Conservation (phyloP, 2,329 filamentous ascomycete genomes). For the Penicillium nordicum region DNA sequence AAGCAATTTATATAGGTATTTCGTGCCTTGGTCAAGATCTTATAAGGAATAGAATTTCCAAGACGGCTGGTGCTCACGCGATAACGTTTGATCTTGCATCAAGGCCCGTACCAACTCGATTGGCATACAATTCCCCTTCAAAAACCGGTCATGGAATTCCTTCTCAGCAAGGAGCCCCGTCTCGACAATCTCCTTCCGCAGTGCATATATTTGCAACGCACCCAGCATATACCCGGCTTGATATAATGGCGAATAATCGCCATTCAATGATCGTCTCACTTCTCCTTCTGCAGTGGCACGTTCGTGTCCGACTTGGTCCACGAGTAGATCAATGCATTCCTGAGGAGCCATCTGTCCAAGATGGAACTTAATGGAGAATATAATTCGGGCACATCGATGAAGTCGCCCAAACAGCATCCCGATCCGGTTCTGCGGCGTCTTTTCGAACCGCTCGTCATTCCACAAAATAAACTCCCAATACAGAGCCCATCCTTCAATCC, state of each 20-base stretch:
- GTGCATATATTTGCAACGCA: conserved; percentile 53
- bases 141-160: conserved; percentile 54
- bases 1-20: background rate
- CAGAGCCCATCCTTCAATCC: conserved; percentile 57
- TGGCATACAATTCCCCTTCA: conserved; percentile 46
- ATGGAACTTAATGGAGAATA: conserved; percentile 56
- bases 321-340: conserved; percentile 57
- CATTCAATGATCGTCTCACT: conserved; percentile 53
- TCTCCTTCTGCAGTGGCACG: conserved; percentile 59
- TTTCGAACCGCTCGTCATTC: conserved; percentile 52
- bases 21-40: background rate
- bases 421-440: conserved; percentile 51
- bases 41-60: conserved; percentile 50
- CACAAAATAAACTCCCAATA: conserved; percentile 62
- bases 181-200: conserved; percentile 50
- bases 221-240: conserved; percentile 61
- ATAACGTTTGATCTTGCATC: conserved; percentile 43
- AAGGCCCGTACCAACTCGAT: conserved; percentile 41
- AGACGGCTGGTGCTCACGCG: conserved; percentile 43
- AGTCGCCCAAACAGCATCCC: conserved; percentile 62
- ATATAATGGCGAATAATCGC: conserved; percentile 46
- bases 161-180: conserved; percentile 47
- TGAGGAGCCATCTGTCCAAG: conserved; percentile 52
- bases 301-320: conserved; percentile 58
- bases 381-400: conserved; percentile 59